Percentiles rank a stretch among this genome's conserved stretches.
phyloP scores from a whole-genome alignment of 1,139 yeast genomes.

The Candida buenavistaensis region DNA sequence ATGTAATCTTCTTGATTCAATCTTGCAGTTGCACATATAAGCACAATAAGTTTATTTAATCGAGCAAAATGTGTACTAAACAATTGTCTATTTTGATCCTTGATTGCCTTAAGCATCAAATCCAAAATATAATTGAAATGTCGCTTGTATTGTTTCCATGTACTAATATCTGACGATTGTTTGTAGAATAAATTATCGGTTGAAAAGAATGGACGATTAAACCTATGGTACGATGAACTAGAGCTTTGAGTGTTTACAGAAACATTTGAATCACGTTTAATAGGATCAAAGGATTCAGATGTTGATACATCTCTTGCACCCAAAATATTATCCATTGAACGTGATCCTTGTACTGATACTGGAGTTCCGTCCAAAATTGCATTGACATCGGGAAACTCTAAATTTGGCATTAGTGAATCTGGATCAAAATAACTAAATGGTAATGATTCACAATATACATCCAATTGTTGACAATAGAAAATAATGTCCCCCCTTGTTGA shows the following conservation, averaged over 20 bases:
- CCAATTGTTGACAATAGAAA: conserved; percentile 59
- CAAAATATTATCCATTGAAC: conserved; percentile 10
- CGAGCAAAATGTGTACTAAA: conserved; percentile 54
- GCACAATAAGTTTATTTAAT: conserved; percentile 48
- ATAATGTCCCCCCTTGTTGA: conserved; percentile 56
- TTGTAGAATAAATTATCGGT: conserved; percentile 51
- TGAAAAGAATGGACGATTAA: conserved; percentile 42
- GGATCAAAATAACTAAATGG: conserved; percentile 41
- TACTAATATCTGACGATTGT: conserved; percentile 55
- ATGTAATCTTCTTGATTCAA: conserved; percentile 51
- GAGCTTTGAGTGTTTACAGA: conserved; percentile 29
- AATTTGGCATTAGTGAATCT: conserved; percentile 19
- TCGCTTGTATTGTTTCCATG: conserved; percentile 56
- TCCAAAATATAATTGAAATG: conserved; percentile 47
- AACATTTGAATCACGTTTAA: conserved; percentile 43
- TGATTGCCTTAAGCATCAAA: conserved; percentile 47
- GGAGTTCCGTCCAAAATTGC: conserved; percentile 26
- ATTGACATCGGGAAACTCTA: conserved; percentile 31
- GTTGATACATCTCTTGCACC: conserved; percentile 12
- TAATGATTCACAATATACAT: conserved; percentile 55
- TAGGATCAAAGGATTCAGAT: conserved; percentile 23
- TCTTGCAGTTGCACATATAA: conserved; percentile 52
- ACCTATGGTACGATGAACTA: conserved; percentile 39
- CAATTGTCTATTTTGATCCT: conserved; percentile 47
- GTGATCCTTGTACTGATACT: conserved; percentile 15